Evolutionary conservation across 805 yeast genomes (phyloP), one percentile per base, ranked within the genome.

Genomic region (Alloascoidea hylecoeti): DNA sequence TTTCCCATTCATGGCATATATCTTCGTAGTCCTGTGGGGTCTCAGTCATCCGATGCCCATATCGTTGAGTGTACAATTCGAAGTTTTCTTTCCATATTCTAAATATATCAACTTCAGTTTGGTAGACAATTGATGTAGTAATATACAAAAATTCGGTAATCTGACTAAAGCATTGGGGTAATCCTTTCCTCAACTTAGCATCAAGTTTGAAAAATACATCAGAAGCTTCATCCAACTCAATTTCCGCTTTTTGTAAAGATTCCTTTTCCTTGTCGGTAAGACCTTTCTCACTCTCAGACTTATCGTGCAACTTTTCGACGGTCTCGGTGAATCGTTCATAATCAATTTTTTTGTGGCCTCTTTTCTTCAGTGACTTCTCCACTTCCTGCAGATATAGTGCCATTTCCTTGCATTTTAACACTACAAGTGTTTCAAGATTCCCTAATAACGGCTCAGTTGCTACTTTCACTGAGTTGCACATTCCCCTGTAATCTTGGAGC

Each of bases 331-430:
- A 45, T 5, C 62, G 48, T 42, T 57, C 63, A 42, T 46, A 58
- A 45, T 57, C 63, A 18, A 56, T 43, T 48, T 58, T 57, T 45
- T 57, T 57, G 46, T 56, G 61, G 18, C 51, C 56, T 2, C 61
- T 49, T 39, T 57, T 57, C 39, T 46, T 53, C 23, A 57, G 46
- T 3, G 55, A 49, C 42, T 55, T 53, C 34, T 46, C 48, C 12
- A 56, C 53, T 3, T 46, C 40, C 12, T 49, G 55, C 34, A 55
- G 43, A 40, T 45, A 45, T 14, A 46, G 49, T 43, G 46, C 44
- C 39, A 47, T 47, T 14, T 39, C 38, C 33, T 43, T 47, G 28
- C 50, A 45, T 16, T 46, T 42, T 17, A 35, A 41, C 5, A 45
- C 41, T 18, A 53, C 41, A 15, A 41, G 32, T 13, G 35, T 40